Evolutionary conservation across 306 rosid genomes (phyloP).

Genomic region (Malus orientalis): DNA sequence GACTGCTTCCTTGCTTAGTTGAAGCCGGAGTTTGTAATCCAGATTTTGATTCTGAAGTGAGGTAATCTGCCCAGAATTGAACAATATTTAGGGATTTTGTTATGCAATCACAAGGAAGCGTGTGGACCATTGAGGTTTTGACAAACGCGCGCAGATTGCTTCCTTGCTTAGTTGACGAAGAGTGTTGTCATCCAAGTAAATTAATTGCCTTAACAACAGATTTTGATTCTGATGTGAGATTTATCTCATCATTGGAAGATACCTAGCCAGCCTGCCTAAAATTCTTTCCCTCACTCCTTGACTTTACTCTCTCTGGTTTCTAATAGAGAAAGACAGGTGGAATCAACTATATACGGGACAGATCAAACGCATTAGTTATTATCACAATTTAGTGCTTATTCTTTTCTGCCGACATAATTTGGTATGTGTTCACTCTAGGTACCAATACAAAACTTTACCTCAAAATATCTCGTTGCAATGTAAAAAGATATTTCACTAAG

Average conservation of each 20-base stretch:
- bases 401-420: neutral
- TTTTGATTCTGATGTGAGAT: neutral
- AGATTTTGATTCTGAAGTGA: neutral
- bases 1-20: neutral
- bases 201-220: neutral
- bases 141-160: neutral
- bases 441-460: neutral
- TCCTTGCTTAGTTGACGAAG: neutral
- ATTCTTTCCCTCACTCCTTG: neutral
- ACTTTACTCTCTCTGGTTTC: too few relatives aligned
- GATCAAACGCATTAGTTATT: neutral
- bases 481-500: too few relatives aligned
- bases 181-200: neutral
- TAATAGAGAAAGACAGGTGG: neutral
- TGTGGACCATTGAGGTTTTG: neutral
- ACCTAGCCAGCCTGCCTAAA: neutral
- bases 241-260: too few relatives aligned
- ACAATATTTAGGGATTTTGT: neutral
- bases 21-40: neutral
- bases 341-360: neutral
- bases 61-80: too few relatives aligned
- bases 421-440: neutral
- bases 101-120: neutral
- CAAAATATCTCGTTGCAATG: neutral
- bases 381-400: neutral